Conservation (phyloP, 257 asterid species). For the Solanum gandarillasii region DNA sequence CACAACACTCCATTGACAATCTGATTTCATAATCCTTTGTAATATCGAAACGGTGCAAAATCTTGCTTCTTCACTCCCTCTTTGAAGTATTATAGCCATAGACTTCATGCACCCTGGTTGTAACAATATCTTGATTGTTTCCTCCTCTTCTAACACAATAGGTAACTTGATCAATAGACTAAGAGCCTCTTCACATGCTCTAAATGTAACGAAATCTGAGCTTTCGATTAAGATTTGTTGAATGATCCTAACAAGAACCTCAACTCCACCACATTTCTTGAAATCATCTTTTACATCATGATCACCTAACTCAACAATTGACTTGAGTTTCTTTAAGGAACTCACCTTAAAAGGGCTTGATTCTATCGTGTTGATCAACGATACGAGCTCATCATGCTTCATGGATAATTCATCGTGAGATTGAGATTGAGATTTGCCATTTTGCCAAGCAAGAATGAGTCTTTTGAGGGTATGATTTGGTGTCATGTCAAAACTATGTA, state of each 20-base stretch:
- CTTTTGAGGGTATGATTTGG: constrained; percentile 78
- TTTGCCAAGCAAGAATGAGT: constrained; percentile 46
- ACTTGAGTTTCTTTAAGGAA: constrained; percentile 33
- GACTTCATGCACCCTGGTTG: constrained; percentile 44
- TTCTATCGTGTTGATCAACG: constrained; percentile 34
- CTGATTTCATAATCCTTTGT: constrained; percentile 33
- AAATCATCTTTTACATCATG: constrained; percentile 33
- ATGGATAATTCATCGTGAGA: not conserved
- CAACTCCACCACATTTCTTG: constrained; percentile 49
- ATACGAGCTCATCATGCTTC: constrained; percentile 35
- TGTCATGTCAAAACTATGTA: constrained; percentile 35
- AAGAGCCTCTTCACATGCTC: constrained; percentile 80
- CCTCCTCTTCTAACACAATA: constrained; percentile 24
- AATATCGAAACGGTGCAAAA: constrained; percentile 40
- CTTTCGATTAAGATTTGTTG: constrained; percentile 41
- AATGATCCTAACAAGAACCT: constrained; percentile 37
- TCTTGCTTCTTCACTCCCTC: constrained; percentile 72
- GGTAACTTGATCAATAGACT: constrained; percentile 37
- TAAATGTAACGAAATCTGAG: constrained; percentile 41
- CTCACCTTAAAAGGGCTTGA: constrained; percentile 70
- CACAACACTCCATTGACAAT: constrained; percentile 27
- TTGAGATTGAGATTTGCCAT: constrained; percentile 9
- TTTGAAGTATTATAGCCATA: constrained; percentile 49
- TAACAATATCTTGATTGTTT: constrained; percentile 21
- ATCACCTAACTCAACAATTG: constrained; percentile 32